A percentile compares a stretch with the other conserved stretches of the same genome.
Evolutionary conservation across 768 basidiomycete genomes (phyloP).

Genomic region (Tephrocybe sp.): DNA sequence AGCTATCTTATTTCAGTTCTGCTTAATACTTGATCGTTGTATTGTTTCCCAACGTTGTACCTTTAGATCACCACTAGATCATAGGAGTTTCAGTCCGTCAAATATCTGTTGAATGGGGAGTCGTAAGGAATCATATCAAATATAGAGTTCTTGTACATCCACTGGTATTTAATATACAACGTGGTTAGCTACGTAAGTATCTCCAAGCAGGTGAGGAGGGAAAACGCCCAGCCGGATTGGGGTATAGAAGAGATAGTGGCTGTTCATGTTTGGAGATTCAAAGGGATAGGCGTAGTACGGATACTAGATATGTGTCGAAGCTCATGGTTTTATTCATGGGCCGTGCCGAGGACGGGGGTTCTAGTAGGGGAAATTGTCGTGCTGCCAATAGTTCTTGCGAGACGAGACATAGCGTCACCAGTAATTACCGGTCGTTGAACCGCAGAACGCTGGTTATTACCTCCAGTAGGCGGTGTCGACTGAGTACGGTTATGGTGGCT

Average conservation of each 20-base stretch:
- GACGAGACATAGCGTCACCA: conserved; percentile 62
- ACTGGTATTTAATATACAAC: no score
- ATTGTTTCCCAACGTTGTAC: background rate
- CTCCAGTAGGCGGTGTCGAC: conserved; percentile 55
- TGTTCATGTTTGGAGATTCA: background rate
- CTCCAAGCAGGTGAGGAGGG: no score
- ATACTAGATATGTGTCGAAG: background rate
- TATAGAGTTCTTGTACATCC: no score
- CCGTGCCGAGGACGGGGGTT: conserved; percentile 17
- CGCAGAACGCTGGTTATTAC: conserved; percentile 33
- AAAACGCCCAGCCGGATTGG: no score
- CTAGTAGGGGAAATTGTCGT: conserved; percentile 22
- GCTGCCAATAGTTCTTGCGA: conserved; percentile 60
- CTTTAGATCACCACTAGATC: background rate
- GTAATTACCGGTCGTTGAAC: conserved; percentile 67
- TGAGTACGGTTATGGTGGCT: conserved; percentile 57
- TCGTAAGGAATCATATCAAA: no score
- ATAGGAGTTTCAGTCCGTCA: no score
- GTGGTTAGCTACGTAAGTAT: no score
- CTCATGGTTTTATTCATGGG: conserved; percentile 22
- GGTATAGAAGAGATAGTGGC: no score
- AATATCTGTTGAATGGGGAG: no score
- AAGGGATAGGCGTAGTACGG: background rate
- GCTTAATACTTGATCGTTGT: conserved; percentile 15
- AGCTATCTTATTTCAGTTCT: conserved; percentile 89